Conservation (phyloP, 805 yeast species). For the Lipomyces starkeyi region DNA sequence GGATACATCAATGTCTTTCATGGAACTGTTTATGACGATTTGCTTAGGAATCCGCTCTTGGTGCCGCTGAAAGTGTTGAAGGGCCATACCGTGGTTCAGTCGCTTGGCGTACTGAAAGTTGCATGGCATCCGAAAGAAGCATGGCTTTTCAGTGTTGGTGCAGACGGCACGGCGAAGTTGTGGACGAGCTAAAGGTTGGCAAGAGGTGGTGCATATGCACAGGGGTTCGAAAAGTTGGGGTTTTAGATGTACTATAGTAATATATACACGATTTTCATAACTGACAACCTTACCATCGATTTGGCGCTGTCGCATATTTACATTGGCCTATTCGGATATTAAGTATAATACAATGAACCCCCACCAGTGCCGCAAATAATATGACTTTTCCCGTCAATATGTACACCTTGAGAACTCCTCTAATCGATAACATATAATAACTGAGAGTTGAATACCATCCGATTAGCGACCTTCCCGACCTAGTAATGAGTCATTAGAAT, state of each 20-base stretch:
- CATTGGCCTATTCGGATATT: background rate
- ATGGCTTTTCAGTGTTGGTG: conserved; percentile 97
- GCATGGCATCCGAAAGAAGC: conserved; percentile 99
- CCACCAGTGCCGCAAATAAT: too few relatives aligned
- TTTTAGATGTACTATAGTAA: background rate
- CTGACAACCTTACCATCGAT: background rate
- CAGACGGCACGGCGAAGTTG: conserved; percentile 91
- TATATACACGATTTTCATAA: background rate
- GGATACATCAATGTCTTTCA: conserved; percentile 94
- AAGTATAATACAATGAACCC: background rate
- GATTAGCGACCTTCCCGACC: background rate
- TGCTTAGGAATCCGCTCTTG: conserved; percentile 91
- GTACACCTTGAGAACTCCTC: background rate
- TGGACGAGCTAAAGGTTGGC: conserved; percentile 80
- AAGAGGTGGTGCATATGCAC: background rate
- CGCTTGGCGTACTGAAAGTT: conserved; percentile 84
- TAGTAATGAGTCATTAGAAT: background rate
- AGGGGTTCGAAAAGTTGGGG: background rate
- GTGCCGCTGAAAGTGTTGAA: conserved; percentile 94
- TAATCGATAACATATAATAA: background rate
- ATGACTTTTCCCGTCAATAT: too few relatives aligned
- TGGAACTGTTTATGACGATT: conserved; percentile 93
- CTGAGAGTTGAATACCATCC: background rate
- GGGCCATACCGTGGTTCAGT: conserved; percentile 81
- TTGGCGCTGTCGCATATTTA: background rate